phyloP scores from a whole-genome alignment of 2,329 filamentous ascomycete genomes.

The Pseudogymnoascus sp. region DNA sequence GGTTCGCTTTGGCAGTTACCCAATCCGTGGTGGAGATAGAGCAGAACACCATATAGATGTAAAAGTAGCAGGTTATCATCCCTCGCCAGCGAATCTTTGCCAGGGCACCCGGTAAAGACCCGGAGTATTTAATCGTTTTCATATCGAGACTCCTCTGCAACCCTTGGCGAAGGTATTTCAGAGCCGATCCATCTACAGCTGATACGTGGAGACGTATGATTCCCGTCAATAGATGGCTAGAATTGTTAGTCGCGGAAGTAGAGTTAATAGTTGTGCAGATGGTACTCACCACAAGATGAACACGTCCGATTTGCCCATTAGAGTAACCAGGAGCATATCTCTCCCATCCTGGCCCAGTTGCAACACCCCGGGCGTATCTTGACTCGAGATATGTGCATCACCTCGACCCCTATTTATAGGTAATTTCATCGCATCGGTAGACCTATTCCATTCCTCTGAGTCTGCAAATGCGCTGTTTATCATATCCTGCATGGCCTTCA shows the following conservation, averaged over 20 bases:
- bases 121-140: slow-evolving; percentile 29
- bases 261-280: slow-evolving; percentile 17
- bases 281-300: neutral
- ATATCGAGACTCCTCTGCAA: slow-evolving; percentile 35
- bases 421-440: slow-evolving; percentile 41
- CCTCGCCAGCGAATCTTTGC: slow-evolving; percentile 26
- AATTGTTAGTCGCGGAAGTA: slow-evolving; percentile 23
- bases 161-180: slow-evolving; percentile 51
- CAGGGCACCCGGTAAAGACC: slow-evolving; percentile 22
- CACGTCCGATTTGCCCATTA: slow-evolving; percentile 53
- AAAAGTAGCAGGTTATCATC: slow-evolving; percentile 26
- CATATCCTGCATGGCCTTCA: slow-evolving; percentile 52
- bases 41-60: slow-evolving; percentile 27
- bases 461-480: slow-evolving; percentile 47
- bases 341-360: slow-evolving; percentile 38
- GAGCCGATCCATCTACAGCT: slow-evolving; percentile 42
- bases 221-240: slow-evolving; percentile 48
- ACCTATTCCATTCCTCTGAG: slow-evolving; percentile 26
- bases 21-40: slow-evolving; percentile 25
- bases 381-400: slow-evolving; percentile 44
- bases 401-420: slow-evolving; percentile 47
- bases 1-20: slow-evolving; percentile 20
- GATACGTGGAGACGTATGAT: slow-evolving; percentile 45
- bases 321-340: slow-evolving; percentile 53
- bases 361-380: slow-evolving; percentile 49